Conservation (phyloP, 345 rosid species). For the Gossypium australe region DNA sequence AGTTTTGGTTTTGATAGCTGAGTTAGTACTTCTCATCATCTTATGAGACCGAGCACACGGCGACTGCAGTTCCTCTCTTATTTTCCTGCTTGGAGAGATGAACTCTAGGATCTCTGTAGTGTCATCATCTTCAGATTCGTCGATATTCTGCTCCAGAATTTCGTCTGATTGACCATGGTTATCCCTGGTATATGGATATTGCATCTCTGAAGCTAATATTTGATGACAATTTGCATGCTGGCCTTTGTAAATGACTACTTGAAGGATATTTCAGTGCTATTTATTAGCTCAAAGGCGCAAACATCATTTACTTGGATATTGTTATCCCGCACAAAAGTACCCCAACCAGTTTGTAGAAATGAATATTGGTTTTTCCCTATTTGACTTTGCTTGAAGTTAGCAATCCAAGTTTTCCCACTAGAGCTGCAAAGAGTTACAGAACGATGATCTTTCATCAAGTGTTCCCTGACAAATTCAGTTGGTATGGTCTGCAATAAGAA, state of each 20-base stretch:
- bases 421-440: neutral
- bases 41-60: constrained; percentile 7
- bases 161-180: neutral
- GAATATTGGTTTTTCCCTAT: neutral
- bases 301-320: neutral
- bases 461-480: neutral
- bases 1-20: neutral
- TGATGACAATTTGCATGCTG: neutral
- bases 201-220: constrained; percentile 9
- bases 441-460: neutral
- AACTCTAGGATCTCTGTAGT: neutral
- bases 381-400: neutral
- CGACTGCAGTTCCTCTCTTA: neutral
- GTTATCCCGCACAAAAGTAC: neutral
- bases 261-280: neutral
- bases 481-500: constrained; percentile 13
- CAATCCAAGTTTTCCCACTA: constrained; percentile 22
- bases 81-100: neutral
- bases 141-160: neutral
- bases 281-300: constrained; percentile 4
- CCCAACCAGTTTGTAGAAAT: neutral
- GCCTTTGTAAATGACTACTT: neutral
- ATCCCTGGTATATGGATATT: constrained; percentile 11
- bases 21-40: constrained; percentile 2
- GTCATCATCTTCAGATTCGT: neutral